These are phyloP conservation scores for Solanum pinnatisectum DNA, from an alignment of 257 asterid species.

Conservation along the genomic window DNA sequence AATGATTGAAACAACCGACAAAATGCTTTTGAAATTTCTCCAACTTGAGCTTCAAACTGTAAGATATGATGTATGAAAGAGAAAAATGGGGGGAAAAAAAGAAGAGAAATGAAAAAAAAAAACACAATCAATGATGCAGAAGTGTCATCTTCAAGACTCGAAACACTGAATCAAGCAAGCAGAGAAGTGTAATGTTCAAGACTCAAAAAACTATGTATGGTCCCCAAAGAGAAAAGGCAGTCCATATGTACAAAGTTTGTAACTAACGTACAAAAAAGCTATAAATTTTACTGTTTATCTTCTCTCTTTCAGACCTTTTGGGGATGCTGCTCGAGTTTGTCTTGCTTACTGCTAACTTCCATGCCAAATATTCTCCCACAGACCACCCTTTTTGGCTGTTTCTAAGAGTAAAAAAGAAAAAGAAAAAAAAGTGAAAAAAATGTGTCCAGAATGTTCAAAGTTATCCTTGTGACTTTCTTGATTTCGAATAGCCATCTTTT, in stretches of 20 bases:
- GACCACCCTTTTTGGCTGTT: slow-evolving; percentile 19
- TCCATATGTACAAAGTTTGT: not conserved
- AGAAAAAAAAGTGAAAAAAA: not conserved
- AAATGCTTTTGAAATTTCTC: not conserved
- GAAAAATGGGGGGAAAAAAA: not conserved
- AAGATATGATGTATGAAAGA: not conserved
- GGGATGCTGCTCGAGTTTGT: slow-evolving; percentile 9
- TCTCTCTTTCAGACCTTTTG: not conserved
- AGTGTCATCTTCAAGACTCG: not conserved
- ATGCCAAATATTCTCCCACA: slow-evolving; percentile 23
- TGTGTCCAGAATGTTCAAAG: not conserved
- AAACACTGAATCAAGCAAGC: not conserved
- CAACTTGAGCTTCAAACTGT: not conserved
- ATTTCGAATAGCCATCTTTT: not conserved
- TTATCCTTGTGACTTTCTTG: slow-evolving; percentile 2
- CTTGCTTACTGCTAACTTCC: slow-evolving; percentile 27
- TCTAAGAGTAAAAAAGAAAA: not conserved
- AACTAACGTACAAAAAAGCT: slow-evolving; percentile 1
- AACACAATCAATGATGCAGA: not conserved
- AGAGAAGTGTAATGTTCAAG: slow-evolving; percentile 1
- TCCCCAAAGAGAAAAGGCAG: not conserved
- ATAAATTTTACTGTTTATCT: not conserved
- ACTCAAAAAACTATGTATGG: not conserved
- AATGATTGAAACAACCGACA: not conserved
- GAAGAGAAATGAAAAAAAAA: not conserved